Base-by-base conservation (phyloP, 2,329 filamentous ascomycete genomes). In the Aureobasidium sp. region DNA sequence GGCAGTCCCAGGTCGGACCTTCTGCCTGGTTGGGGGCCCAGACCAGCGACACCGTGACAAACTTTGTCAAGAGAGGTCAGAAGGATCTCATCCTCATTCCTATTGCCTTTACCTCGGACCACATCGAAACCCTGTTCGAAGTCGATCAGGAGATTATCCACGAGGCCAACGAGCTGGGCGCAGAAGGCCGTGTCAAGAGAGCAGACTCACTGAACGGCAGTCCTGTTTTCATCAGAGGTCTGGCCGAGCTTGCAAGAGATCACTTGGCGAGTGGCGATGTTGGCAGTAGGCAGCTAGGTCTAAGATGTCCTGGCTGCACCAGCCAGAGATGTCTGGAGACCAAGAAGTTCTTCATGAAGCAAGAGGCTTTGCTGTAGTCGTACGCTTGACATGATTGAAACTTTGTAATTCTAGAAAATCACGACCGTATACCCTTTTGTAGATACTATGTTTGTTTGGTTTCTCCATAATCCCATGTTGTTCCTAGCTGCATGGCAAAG, bases 1-100 rank as follows among this genome's bases (percentile, higher is more conserved):
- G 94, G 94, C 94, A 99, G 75, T 97, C 92, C 5, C 94, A 99
- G 76, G 94, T 99, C 66, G 94, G 95, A 8, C 94, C 95, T 0
- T 90, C 88, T 31, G 89, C 94, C 22, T 99, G 94, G 94, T 82
- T 99, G 9, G 94, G 94, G 25, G 92, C 94, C 12, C 94, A 99
- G 75, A 99, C 94, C 0, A 87, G 87, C 64, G 86, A 88, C 67
- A 93, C 92, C 0, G 94, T 99, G 12, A 86, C 92, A 71, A 83
- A 91, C 64, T 95, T 97, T 72, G 86, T 97, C 67, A 85, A 89
- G 71, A 91, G 94, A 75, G 94, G 93, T 0, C 90, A 97, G 71
- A 96, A 87, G 61, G 91, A 99, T 71, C 81, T 99, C 61, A 81
- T 97, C 1, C 81, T 99, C 7, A 91, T 99, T 62, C 94, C 94